These are phyloP conservation scores for Gyromitra esculenta DNA, from an alignment of 2,329 filamentous ascomycete species.

Conservation along the genomic window DNA sequence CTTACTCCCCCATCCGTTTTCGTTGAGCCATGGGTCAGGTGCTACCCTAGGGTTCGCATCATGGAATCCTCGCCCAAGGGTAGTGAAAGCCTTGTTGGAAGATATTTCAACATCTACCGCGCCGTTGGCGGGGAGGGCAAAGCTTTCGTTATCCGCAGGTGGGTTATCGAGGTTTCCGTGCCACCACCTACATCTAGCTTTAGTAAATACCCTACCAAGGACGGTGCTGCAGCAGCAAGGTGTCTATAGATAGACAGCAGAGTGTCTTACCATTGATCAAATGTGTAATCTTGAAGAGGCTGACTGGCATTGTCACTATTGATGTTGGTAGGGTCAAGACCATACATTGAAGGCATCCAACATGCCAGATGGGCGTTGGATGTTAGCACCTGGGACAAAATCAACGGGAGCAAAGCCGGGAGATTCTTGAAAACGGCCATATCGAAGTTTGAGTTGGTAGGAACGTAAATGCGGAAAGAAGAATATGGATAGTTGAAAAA, in stretches of 20 bases:
- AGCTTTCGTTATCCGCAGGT: constrained; percentile 31
- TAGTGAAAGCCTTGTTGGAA: constrained; percentile 50
- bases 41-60: constrained; percentile 43
- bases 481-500: not conserved
- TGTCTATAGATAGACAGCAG: not conserved
- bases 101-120: constrained; percentile 46
- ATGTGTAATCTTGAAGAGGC: constrained; percentile 47
- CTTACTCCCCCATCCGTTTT: constrained; percentile 50
- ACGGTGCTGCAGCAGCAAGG: not conserved
- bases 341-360: constrained; percentile 47
- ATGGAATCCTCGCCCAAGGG: constrained; percentile 34
- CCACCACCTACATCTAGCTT: constrained; percentile 47
- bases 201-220: not conserved
- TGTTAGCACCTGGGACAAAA: constrained; percentile 30
- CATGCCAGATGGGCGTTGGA: constrained; percentile 46
- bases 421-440: constrained; percentile 37
- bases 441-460: constrained; percentile 1
- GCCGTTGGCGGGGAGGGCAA: constrained; percentile 42
- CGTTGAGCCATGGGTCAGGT: constrained; percentile 50
- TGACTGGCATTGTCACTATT: constrained; percentile 52
- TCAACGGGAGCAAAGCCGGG: constrained; percentile 24
- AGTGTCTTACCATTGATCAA: constrained; percentile 41
- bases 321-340: constrained; percentile 46
- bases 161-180: constrained; percentile 53
- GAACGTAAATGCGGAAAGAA: not conserved